phyloP scores from a whole-genome alignment of 208 protist species.

The Leishmania aethiopica region DNA sequence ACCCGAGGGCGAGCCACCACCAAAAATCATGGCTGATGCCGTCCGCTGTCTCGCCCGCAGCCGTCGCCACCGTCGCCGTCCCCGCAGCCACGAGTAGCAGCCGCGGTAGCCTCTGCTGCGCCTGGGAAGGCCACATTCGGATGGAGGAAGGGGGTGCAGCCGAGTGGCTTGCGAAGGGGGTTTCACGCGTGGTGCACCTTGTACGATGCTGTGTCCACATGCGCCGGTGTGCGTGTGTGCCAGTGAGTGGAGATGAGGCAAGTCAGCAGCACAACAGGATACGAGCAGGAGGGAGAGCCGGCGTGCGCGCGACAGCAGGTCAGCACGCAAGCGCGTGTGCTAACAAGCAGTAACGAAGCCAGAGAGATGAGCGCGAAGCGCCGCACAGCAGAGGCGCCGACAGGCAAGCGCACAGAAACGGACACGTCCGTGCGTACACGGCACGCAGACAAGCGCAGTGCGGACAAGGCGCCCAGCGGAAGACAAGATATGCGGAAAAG shows the following conservation, averaged over 20 bases:
- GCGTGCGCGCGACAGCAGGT: not conserved
- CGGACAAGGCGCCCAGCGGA: too few relatives aligned
- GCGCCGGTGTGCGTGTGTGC: not conserved
- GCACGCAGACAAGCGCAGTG: not conserved
- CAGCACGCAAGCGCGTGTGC: too few relatives aligned
- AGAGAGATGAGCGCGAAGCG: not conserved
- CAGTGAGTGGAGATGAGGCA: too few relatives aligned
- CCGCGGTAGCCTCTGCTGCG: not conserved
- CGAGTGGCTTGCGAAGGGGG: not conserved
- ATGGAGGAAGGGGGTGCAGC: not conserved
- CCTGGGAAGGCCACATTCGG: not conserved
- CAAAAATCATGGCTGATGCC: not conserved
- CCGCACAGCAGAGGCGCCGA: not conserved
- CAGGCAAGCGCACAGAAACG: not conserved
- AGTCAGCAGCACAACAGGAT: not conserved
- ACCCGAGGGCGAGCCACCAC: conserved; percentile 13
- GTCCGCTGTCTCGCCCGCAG: not conserved
- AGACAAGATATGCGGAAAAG: too few relatives aligned
- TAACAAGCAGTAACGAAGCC: not conserved
- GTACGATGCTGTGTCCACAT: not conserved
- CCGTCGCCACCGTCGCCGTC: not conserved
- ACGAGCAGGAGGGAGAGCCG: not conserved
- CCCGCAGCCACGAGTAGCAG: not conserved
- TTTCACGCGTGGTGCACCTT: not conserved
- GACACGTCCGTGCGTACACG: too few relatives aligned